phyloP scores from a whole-genome alignment of 345 rosid species.

The Zanthoxylum bungeanum region DNA sequence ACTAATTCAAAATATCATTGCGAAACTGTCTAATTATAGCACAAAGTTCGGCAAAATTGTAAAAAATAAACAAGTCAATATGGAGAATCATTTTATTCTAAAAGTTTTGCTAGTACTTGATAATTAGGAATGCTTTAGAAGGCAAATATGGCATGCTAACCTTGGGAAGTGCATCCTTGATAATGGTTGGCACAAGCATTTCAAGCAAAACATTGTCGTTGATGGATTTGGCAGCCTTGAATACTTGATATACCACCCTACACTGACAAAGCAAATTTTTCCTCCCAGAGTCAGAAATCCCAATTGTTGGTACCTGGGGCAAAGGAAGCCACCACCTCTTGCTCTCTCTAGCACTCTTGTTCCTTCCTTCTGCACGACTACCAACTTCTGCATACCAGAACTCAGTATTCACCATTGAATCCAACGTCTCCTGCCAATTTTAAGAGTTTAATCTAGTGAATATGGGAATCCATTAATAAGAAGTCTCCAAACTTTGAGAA shows the following conservation, averaged over 20 bases:
- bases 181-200: conserved; percentile 74
- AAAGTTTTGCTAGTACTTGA: not conserved
- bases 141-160: conserved; percentile 34
- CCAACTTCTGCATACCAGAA: conserved; percentile 91
- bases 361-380: conserved; percentile 77
- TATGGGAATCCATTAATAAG: not conserved
- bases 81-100: not conserved
- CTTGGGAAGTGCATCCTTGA: conserved; percentile 77
- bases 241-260: conserved; percentile 75
- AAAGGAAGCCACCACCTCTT: conserved; percentile 97
- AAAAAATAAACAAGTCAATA: not conserved
- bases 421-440: conserved; percentile 65
- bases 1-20: not conserved
- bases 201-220: conserved; percentile 79
- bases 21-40: not conserved
- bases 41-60: not conserved
- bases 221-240: conserved; percentile 90
- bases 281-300: conserved; percentile 69
- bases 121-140: not conserved
- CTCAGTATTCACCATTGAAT: conserved; percentile 82
- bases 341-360: conserved; percentile 60
- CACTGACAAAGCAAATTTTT: conserved; percentile 56
- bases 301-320: conserved; percentile 78
- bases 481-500: not conserved
- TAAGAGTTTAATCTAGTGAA: conserved; percentile 1